Base-by-base conservation (phyloP, 805 yeast genomes). In the Zygoascus bituminiphila region DNA sequence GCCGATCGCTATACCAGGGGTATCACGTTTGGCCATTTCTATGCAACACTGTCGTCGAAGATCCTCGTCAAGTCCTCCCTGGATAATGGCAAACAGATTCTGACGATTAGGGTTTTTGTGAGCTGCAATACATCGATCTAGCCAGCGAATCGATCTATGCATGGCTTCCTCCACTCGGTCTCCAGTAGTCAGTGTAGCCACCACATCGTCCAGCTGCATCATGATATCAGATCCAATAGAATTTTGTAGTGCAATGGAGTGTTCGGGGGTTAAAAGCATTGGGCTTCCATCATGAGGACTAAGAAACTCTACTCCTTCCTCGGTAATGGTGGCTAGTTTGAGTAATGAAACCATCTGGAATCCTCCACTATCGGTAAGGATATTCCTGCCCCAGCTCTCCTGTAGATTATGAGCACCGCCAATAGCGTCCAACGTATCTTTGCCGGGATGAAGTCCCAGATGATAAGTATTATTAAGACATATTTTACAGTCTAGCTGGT, bases 161-260 rank as follows among this genome's bases (percentile, higher is more conserved):
- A 70, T 71, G 29, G 75, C 75, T 56, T 71, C 75, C 51, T 70
- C 72, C 47, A 71, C 58, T n/a, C 75, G 61, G 2, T 67, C 69
- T 9, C 74, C 74, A 2, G 70, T 64, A 12, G 75, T 71, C 47
- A 71, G 57, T 1, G 75, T 68, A 29, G 66, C 62, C 3, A 71
- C 73, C 5, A 71, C 75, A 47, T 71, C 75, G 56, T 71, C 75
- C 49, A 71, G 60, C 54, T 71, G 75, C 75, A 71, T 71, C 63
- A 71, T 71, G 49, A 71, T 71, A 47, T 71, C 75, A 14, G 73
- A 65, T 2, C 75, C 75, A 37, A 71, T 71, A 43, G 68, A 59
- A 52, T 71, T 71, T 50, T 71, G 75, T 37, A 71, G 59, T 29
- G 66, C 60, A 51, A 71, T 71, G n/a, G 75, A 71, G 50, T 71